Conservation (phyloP, 1,284 basidiomycete genomes). For the Trametes versicolor region DNA sequence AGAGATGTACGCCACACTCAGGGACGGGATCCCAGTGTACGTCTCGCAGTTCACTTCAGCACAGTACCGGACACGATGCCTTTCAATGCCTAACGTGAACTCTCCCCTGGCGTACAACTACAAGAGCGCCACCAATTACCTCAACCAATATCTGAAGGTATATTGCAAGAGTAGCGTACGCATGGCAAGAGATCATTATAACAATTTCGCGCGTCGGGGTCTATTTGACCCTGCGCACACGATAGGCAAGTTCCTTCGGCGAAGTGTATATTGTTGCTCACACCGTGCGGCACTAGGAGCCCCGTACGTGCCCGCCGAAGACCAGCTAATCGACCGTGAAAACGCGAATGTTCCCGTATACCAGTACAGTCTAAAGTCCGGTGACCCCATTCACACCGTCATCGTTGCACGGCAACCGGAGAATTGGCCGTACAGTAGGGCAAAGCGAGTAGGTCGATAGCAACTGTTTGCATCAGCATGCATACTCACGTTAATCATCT, state of each 20-base stretch:
- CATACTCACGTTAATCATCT: background rate
- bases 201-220: background rate
- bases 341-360: slow-evolving; percentile 1
- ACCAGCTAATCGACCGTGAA: background rate
- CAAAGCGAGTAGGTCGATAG: too few species aligned
- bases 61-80: background rate
- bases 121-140: slow-evolving; percentile 1
- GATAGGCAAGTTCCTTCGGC: too few species aligned
- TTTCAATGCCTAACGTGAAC: background rate
- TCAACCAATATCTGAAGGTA: background rate
- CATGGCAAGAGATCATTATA: slow-evolving; percentile 1
- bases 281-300: background rate
- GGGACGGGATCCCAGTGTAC: background rate
- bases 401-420: background rate
- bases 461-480: too few species aligned
- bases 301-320: background rate
- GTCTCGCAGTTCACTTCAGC: background rate
- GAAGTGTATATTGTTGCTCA: background rate
- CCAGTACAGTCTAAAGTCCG: background rate
- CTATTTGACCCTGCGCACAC: background rate
- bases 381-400: slow-evolving; percentile 5
- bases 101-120: slow-evolving; percentile 2
- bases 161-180: background rate
- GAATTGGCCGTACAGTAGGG: slow-evolving; percentile 1
- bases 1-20: background rate